Evolutionary conservation across 371 early-diverging fungal species (phyloP).

Genomic region (Aphelidium insulamus): DNA sequence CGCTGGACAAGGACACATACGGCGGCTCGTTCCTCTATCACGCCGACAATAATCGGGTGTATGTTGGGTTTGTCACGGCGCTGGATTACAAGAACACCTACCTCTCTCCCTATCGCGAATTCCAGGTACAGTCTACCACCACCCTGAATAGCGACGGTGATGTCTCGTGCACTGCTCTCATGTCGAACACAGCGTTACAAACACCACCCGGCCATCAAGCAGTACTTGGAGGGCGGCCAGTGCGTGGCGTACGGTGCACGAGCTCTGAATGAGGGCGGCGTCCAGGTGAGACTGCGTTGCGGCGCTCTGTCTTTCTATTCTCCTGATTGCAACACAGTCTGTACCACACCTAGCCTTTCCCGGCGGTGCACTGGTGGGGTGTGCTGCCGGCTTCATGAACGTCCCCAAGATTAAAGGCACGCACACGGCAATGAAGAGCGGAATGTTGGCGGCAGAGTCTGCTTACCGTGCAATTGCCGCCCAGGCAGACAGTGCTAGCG

Average conservation of each 20-base stretch:
- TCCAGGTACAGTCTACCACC: slow-evolving; percentile 27
- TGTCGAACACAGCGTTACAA: slow-evolving; percentile 44
- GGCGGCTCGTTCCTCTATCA: slow-evolving; percentile 92
- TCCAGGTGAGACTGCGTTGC: slow-evolving; percentile 13
- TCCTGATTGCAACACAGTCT: slow-evolving; percentile 24
- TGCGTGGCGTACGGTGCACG: slow-evolving; percentile 87
- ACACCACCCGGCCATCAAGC: slow-evolving; percentile 64
- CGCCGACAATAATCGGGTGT: slow-evolving; percentile 62
- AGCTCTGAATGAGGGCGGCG: slow-evolving; percentile 88
- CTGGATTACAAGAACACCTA: slow-evolving; percentile 90
- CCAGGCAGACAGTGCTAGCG: slow-evolving; percentile 11
- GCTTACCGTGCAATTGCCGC: slow-evolving; percentile 38
- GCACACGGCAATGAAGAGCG: slow-evolving; percentile 94
- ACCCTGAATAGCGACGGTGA: not conserved
- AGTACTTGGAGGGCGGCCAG: slow-evolving; percentile 73
- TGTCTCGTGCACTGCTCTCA: not conserved
- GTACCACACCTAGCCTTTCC: slow-evolving; percentile 86
- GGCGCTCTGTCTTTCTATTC: not conserved
- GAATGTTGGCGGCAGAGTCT: slow-evolving; percentile 74
- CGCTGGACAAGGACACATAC: slow-evolving; percentile 68
- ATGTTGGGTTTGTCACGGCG: slow-evolving; percentile 74
- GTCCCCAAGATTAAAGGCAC: slow-evolving; percentile 97
- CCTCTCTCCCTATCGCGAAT: slow-evolving; percentile 85
- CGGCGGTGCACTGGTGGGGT: slow-evolving; percentile 90
- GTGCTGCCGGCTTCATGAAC: slow-evolving; percentile 90